These are phyloP conservation scores for Aspergillus diversus DNA, from an alignment of 495 filamentous ascomycete genomes.

Conservation along the genomic window DNA sequence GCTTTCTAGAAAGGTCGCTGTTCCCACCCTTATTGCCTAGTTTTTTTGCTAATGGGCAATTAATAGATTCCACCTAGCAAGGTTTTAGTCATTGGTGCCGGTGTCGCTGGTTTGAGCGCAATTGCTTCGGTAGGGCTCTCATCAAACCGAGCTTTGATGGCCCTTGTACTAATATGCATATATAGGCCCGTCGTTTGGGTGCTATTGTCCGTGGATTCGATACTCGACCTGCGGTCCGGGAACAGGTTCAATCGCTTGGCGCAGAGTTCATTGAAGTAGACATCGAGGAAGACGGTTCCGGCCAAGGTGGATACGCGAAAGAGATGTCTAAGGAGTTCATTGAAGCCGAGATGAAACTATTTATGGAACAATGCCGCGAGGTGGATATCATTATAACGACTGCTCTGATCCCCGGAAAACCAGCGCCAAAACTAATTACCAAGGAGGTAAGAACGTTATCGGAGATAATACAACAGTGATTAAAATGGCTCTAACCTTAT, in stretches of 20 bases:
- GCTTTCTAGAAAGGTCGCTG: constrained; percentile 18
- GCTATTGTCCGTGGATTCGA: constrained; percentile 85
- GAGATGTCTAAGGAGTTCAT: constrained; percentile 90
- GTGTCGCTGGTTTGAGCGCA: constrained; percentile 79
- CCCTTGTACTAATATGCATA: neutral
- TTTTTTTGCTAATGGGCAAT: constrained; percentile 8
- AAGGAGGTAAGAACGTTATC: constrained; percentile 45
- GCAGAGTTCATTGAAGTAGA: constrained; percentile 86
- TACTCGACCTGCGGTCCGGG: constrained; percentile 74
- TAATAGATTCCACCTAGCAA: constrained; percentile 77
- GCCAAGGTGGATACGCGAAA: constrained; percentile 80
- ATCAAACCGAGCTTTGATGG: neutral
- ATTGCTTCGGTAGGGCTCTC: constrained; percentile 62
- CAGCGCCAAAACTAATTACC: constrained; percentile 77
- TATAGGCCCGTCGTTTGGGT: constrained; percentile 69
- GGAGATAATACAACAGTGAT: neutral
- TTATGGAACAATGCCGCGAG: constrained; percentile 76
- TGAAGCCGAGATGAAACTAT: constrained; percentile 85
- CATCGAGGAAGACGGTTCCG: constrained; percentile 80
- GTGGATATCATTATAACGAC: constrained; percentile 90
- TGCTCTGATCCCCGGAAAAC: constrained; percentile 76
- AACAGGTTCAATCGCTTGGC: constrained; percentile 83
- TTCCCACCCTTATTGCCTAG: constrained; percentile 4
- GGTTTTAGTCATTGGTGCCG: constrained; percentile 80
- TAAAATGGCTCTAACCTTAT: neutral